These are phyloP conservation scores for Lentithecium fluviatile DNA, from an alignment of 495 filamentous ascomycete genomes.

Conservation along the genomic window DNA sequence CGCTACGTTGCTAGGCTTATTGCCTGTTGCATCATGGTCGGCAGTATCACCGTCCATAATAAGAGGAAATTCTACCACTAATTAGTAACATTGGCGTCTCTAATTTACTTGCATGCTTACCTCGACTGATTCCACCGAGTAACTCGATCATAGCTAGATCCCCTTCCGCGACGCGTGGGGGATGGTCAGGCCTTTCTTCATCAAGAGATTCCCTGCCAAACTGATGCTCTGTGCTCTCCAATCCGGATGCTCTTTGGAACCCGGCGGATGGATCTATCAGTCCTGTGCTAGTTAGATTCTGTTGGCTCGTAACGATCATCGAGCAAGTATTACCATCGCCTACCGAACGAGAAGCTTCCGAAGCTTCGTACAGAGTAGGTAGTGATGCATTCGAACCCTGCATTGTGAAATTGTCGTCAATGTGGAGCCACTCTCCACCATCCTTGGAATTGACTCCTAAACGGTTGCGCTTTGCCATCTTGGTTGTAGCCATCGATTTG, in stretches of 20 bases:
- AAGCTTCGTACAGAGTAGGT: constrained; percentile 9
- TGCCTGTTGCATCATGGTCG: constrained; percentile 1
- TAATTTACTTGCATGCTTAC: constrained; percentile 1
- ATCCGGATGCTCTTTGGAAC: background rate
- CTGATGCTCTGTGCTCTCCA: constrained; percentile 12
- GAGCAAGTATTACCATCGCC: constrained; percentile 9
- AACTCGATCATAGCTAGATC: constrained; percentile 14
- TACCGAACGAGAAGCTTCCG: constrained; percentile 4
- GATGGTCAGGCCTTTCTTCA: constrained; percentile 8
- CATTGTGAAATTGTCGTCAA: constrained; percentile 11
- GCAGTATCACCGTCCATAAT: constrained; percentile 9
- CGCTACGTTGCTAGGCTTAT: constrained; percentile 2
- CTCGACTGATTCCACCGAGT: constrained; percentile 21
- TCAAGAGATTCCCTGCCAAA: constrained; percentile 11
- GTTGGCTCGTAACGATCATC: too few species aligned
- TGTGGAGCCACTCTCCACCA: constrained; percentile 5
- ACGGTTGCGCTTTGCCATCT: constrained; percentile 10
- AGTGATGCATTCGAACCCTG: constrained; percentile 6
- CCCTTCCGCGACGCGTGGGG: constrained; percentile 9
- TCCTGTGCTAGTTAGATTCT: constrained; percentile 8
- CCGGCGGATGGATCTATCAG: constrained; percentile 3
- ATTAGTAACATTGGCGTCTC: constrained; percentile 10
- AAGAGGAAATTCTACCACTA: constrained; percentile 23
- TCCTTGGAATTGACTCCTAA: constrained; percentile 11
- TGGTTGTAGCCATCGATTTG: constrained; percentile 10